Conservation (phyloP, 1,139 yeast genomes). For the Spencermartinsiella ligniputridi region DNA sequence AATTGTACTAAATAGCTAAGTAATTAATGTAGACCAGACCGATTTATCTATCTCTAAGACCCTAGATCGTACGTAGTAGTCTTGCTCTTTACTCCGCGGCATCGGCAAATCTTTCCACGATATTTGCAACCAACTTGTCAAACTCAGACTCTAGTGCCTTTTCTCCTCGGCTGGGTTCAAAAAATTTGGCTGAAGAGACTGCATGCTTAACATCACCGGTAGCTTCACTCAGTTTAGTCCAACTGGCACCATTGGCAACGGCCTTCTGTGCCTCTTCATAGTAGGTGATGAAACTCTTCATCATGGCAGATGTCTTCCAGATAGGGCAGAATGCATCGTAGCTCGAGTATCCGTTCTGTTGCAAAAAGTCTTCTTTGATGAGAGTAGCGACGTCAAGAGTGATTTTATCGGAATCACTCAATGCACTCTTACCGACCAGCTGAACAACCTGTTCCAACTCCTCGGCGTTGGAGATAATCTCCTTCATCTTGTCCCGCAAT, state of each 20-base stretch:
- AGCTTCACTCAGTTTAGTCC: slow-evolving; percentile 87
- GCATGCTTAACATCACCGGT: slow-evolving; percentile 89
- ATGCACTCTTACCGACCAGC: slow-evolving; percentile 96
- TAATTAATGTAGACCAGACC: too few relatives aligned
- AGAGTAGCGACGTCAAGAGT: slow-evolving; percentile 87
- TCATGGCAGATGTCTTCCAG: slow-evolving; percentile 98
- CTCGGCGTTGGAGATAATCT: slow-evolving; percentile 92
- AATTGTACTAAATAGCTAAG: too few relatives aligned
- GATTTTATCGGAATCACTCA: slow-evolving; percentile 94
- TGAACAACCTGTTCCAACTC: slow-evolving; percentile 99
- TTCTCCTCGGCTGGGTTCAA: slow-evolving; percentile 92
- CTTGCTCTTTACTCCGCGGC: slow-evolving; percentile 67
- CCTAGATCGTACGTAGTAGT: not conserved
- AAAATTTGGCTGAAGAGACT: slow-evolving; percentile 91
- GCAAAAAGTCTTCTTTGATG: slow-evolving; percentile 96
- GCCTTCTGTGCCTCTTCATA: slow-evolving; percentile 98
- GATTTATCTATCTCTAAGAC: not conserved
- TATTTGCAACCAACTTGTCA: slow-evolving; percentile 64
- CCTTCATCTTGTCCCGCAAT: slow-evolving; percentile 86
- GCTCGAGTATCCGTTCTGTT: slow-evolving; percentile 97
- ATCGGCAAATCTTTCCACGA: slow-evolving; percentile 90
- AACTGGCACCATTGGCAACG: slow-evolving; percentile 85
- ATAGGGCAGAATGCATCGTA: slow-evolving; percentile 99
- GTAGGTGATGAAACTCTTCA: slow-evolving; percentile 88
- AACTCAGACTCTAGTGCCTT: slow-evolving; percentile 70